These are phyloP conservation scores for Mucuna pruriens DNA, from an alignment of 306 rosid species.

Conservation along the genomic window DNA sequence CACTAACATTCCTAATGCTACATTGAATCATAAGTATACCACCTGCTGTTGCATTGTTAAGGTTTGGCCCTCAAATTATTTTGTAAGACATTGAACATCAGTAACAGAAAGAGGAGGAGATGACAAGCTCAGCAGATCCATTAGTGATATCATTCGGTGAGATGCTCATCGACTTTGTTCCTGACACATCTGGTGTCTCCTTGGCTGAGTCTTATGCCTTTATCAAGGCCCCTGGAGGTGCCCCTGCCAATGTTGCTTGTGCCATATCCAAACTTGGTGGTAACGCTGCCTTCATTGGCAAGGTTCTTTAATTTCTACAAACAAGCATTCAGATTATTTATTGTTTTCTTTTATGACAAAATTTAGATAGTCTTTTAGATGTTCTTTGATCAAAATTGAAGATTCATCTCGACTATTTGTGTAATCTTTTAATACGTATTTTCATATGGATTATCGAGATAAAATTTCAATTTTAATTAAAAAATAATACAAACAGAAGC, in stretches of 20 bases:
- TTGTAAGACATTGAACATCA: neutral
- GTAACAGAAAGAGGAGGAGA: constrained; percentile 19
- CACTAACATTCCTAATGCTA: neutral
- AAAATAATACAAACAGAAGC: no score
- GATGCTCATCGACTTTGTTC: constrained; percentile 79
- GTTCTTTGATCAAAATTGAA: no score
- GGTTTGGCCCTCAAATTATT: neutral
- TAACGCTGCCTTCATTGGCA: constrained; percentile 66
- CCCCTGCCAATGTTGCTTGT: constrained; percentile 81
- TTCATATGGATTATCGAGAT: no score
- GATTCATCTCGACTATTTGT: no score
- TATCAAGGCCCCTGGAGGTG: constrained; percentile 78
- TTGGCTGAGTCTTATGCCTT: constrained; percentile 67
- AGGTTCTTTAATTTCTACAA: constrained; percentile 43
- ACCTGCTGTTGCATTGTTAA: neutral
- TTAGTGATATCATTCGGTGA: constrained; percentile 66
- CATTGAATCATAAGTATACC: neutral
- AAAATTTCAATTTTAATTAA: no score
- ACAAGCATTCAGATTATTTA: neutral
- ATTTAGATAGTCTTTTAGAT: no score
- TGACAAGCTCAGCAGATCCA: constrained; percentile 44
- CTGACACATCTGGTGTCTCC: constrained; percentile 62
- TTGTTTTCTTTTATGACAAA: no score
- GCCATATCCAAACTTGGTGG: constrained; percentile 74
- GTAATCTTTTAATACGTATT: no score